Conservation (phyloP, 495 filamentous ascomycete species). For the Darksidea phi region DNA sequence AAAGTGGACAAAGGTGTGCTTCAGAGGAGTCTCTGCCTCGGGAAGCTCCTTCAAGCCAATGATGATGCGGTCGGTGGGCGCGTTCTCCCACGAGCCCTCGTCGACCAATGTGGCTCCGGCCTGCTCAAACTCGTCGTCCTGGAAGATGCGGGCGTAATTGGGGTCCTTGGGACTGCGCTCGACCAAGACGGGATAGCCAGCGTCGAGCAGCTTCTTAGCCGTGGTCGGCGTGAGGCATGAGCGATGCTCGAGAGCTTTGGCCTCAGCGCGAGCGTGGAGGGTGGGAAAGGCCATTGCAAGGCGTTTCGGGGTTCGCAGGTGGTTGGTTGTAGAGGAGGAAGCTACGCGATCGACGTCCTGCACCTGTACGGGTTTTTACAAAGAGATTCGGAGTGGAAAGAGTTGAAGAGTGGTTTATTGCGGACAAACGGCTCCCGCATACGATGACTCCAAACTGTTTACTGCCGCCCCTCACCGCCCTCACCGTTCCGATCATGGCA, state of each 20-base stretch:
- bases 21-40: conserved; percentile 81
- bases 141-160: conserved; percentile 69
- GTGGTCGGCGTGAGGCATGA: conserved; percentile 63
- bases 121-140: conserved; percentile 62
- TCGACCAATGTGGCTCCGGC: conserved; percentile 72
- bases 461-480: no score
- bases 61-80: conserved; percentile 80
- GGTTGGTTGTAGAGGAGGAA: conserved; percentile 9
- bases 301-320: neutral
- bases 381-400: neutral
- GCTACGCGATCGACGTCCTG: neutral
- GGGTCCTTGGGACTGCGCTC: conserved; percentile 62
- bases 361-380: neutral
- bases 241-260: conserved; percentile 43
- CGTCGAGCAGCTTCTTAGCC: conserved; percentile 72
- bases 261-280: conserved; percentile 45
- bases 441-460: no score
- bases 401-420: neutral
- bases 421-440: no score
- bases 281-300: conserved; percentile 36
- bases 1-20: conserved; percentile 85
- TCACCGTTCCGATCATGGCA: no score
- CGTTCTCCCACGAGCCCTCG: conserved; percentile 75
- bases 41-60: conserved; percentile 88
- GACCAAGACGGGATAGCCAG: conserved; percentile 77